Evolutionary conservation across 2,329 filamentous ascomycete genomes (phyloP), one percentile per base, ranked within the genome.

Genomic region (Colletotrichum sojae): DNA sequence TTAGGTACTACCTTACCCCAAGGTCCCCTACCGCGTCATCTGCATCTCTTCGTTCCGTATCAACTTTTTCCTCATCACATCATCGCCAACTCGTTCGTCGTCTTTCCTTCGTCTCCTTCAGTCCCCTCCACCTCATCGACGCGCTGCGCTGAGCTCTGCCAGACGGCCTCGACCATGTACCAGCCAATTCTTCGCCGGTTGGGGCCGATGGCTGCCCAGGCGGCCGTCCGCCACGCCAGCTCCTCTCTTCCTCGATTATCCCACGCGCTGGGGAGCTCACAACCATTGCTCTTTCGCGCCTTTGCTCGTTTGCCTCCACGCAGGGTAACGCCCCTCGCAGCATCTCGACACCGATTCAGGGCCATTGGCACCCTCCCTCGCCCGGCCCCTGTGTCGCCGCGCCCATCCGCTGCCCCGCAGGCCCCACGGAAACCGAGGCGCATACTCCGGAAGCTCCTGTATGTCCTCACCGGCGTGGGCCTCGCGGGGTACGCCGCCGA

Each of bases 131-230:
- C 22, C 15, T 15, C 20, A 49, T 53, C 22, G 16, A 36, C 18
- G 58, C 39, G 10, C 58, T 43, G 31, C 31, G 8, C 31, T 36
- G 31, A 36, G 31, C 31, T 36, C 39, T 36, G 13, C 20, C 15
- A 46, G 36, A 48, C 59, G n/a, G 39, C 49, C 49, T 62, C 59
- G 49, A 54, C 49, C 49, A 54, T 62, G 59, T 62, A 54, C 36
- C 59, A 54, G 59, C 59, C 22, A 36, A 62, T 46, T 54, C 49
- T 62, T 31, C 8, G 13, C 49, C 59, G 49, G 49, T 54, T 62
- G 49, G 59, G 49, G 59, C 49, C 49, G 49, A 20, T 46, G 59
- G 20, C 39, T 22, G 36, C 45, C 16, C 48, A 46, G 48, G 15
- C 39, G 15, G 49, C 20, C 25, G 36, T 46, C 36, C 49, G 20